Percentiles rank a stretch among this genome's conserved stretches.
These are phyloP conservation scores for Russula earlei DNA, from an alignment of 768 basidiomycete genomes.

Conservation along the genomic window DNA sequence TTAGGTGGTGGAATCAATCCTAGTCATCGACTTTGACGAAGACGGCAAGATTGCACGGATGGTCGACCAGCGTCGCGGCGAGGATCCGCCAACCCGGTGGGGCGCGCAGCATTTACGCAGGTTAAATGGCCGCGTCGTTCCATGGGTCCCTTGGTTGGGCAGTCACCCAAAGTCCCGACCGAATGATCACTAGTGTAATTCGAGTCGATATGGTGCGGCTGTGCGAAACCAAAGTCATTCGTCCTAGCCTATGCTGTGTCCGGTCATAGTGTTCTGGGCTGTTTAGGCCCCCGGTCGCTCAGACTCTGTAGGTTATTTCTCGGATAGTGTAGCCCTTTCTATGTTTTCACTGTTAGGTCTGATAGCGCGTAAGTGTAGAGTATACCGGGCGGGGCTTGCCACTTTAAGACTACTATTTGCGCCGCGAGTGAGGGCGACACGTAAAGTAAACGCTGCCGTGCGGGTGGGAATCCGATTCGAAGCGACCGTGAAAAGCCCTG, in stretches of 20 bases:
- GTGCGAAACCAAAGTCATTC: background rate
- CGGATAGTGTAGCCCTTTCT: too few relatives aligned
- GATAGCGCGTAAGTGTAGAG: background rate
- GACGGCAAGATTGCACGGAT: conserved; percentile 50
- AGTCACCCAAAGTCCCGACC: conserved; percentile 34
- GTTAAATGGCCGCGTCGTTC: conserved; percentile 40
- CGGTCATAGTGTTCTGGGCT: background rate
- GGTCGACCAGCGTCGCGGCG: conserved; percentile 52
- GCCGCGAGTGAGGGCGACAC: background rate
- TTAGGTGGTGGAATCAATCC: conserved; percentile 50
- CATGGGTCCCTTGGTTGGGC: conserved; percentile 48
- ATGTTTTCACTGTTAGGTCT: background rate
- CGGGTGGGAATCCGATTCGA: background rate
- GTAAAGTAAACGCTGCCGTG: too few relatives aligned
- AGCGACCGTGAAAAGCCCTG: background rate
- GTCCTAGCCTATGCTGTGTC: background rate
- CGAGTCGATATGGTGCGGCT: background rate
- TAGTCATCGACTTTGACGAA: conserved; percentile 56
- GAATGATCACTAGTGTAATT: conserved; percentile 5
- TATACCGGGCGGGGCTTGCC: background rate
- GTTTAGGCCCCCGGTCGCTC: background rate
- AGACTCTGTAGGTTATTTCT: background rate
- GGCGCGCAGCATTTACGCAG: conserved; percentile 40
- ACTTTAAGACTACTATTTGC: background rate
- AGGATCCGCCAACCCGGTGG: conserved; percentile 40